Percentiles rank a stretch among this genome's conserved stretches.
Evolutionary conservation across 805 yeast species (phyloP).

Genomic region (Schwanniomyces vanrijiae): DNA sequence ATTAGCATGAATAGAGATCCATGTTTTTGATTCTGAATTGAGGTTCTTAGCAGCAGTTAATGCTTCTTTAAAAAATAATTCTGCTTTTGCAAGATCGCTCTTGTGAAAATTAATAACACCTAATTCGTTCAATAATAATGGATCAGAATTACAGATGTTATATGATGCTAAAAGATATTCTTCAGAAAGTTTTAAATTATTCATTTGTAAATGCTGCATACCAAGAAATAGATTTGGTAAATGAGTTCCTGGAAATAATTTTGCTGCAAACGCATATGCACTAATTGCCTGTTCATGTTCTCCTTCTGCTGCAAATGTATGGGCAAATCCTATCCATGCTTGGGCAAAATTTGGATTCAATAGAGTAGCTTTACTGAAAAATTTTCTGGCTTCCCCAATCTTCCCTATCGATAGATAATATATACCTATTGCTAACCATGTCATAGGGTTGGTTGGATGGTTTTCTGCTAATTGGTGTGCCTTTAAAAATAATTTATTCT

Average conservation of each 20-base stretch:
- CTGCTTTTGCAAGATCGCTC: slow-evolving; percentile 65
- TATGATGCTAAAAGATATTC: slow-evolving; percentile 79
- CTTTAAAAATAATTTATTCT: slow-evolving; percentile 72
- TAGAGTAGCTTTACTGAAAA: slow-evolving; percentile 85
- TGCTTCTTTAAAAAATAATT: slow-evolving; percentile 68
- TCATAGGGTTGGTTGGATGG: slow-evolving; percentile 75
- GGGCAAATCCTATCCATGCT: slow-evolving; percentile 98
- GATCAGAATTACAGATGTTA: slow-evolving; percentile 80
- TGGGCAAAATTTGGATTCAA: slow-evolving; percentile 87
- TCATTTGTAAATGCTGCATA: slow-evolving; percentile 92
- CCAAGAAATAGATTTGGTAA: slow-evolving; percentile 88
- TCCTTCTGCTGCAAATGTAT: slow-evolving; percentile 96
- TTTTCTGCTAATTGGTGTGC: slow-evolving; percentile 86
- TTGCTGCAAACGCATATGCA: slow-evolving; percentile 93
- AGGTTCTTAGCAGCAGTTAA: slow-evolving; percentile 63
- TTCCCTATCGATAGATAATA: slow-evolving; percentile 78
- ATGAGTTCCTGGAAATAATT: slow-evolving; percentile 88
- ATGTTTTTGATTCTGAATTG: slow-evolving; percentile 77
- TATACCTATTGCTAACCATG: slow-evolving; percentile 92
- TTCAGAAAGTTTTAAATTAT: slow-evolving; percentile 76
- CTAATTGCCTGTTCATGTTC: slow-evolving; percentile 98
- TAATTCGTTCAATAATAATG: slow-evolving; percentile 83
- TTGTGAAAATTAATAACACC: slow-evolving; percentile 90
- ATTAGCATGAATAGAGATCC: slow-evolving; percentile 83
- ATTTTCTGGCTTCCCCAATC: slow-evolving; percentile 79